A percentile compares a stretch with the other conserved stretches of the same genome.
phyloP scores from a whole-genome alignment of 2,329 filamentous ascomycete species.

The Cadophora malorum region DNA sequence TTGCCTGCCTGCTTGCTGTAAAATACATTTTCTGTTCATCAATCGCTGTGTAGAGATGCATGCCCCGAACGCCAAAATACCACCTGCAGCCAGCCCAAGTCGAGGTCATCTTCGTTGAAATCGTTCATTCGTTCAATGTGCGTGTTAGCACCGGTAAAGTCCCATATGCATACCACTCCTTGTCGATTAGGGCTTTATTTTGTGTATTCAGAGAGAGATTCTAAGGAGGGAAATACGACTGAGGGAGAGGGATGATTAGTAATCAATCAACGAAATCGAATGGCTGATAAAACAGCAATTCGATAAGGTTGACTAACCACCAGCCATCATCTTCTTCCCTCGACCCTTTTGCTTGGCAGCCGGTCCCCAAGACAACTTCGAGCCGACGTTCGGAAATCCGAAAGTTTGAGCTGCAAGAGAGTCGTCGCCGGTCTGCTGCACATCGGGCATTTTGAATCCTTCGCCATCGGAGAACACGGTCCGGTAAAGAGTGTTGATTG shows the following conservation, averaged over 20 bases:
- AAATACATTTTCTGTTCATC: background rate
- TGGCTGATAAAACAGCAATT: slow-evolving; percentile 3
- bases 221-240: background rate
- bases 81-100: background rate
- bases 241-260: background rate
- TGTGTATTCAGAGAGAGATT: background rate
- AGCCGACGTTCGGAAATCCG: background rate
- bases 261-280: slow-evolving; percentile 11
- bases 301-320: slow-evolving; percentile 13
- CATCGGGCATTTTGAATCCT: slow-evolving; percentile 57
- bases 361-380: background rate
- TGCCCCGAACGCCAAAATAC: background rate
- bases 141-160: background rate
- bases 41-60: background rate
- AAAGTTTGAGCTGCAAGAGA: background rate
- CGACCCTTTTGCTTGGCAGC: slow-evolving; percentile 5
- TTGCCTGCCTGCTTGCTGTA: background rate
- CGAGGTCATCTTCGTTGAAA: background rate
- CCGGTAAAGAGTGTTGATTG: slow-evolving; percentile 72
- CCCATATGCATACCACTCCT: background rate
- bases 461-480: slow-evolving; percentile 81
- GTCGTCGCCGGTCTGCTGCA: slow-evolving; percentile 37
- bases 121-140: slow-evolving; percentile 8
- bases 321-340: slow-evolving; percentile 2
- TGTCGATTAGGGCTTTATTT: background rate